Base-by-base conservation (phyloP, 768 basidiomycete species). In the Suillus spraguei region DNA sequence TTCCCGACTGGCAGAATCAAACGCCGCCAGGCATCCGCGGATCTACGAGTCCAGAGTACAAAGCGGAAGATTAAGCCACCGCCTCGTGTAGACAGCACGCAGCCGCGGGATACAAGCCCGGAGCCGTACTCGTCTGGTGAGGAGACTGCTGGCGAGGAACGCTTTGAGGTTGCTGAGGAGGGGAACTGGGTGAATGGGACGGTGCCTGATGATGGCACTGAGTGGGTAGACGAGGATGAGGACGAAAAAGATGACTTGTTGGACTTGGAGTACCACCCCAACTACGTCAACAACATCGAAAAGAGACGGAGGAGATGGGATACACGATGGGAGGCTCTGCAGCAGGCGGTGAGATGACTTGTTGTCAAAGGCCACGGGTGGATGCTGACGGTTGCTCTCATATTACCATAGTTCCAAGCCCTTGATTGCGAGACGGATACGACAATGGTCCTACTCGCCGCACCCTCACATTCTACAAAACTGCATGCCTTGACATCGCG, bases 401-500 rank as follows among this genome's bases (percentile, higher is more conserved):
- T 65, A 24, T 24, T 63, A 49, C 4, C 47, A 35, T 66, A 94
- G 91, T 89, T 94, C 81, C 88, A 91, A 77, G 82, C 82, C 38
- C 76, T 94, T 36, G 91, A 93, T 76, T 82, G 90, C 50, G 89
- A 92, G 73, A 94, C 92, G 4, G 92, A 93, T 67, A 82, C 91
- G 11, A 92, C 90, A 0, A 82, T 94, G 78, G 75, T 93, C 32
- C 76, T 94, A 0, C 77, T 94, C 32, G 91, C 91, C 5, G 83
- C 91, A 0, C 92, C 91, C 0, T 86, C 90, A 2, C 91, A 93
- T 70, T 81, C 87, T 14, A 86, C 83, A 17, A 89, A 88, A 67
- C 70, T 90, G 7, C 84, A 90, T 66, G 72, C 84, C 4, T 72
- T 91, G 32, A 85, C 83, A 3, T 92, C 90, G 32, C 86, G 92